These are phyloP conservation scores for Ophiorrhiza pumila DNA, from an alignment of 257 asterid species.

Conservation along the genomic window DNA sequence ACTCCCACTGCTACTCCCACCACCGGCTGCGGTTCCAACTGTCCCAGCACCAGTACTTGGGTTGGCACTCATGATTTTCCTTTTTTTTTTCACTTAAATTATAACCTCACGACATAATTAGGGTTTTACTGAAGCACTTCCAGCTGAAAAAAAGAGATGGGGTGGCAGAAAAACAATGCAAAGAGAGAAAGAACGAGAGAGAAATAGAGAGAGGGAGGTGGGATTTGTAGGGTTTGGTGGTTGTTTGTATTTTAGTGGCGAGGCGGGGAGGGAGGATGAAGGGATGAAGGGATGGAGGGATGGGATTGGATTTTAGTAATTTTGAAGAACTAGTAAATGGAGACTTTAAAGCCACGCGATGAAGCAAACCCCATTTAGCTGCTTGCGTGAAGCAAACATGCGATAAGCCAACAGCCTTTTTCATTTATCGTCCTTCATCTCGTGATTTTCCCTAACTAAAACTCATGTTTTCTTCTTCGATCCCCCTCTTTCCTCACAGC, in stretches of 20 bases:
- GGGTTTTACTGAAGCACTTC: conserved; percentile 23
- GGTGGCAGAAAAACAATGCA: conserved; percentile 3
- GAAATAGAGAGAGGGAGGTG: conserved; percentile 9
- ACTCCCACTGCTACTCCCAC: conserved; percentile 21
- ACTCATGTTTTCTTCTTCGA: conserved; percentile 39
- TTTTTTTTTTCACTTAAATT: background rate
- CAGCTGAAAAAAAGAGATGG: background rate
- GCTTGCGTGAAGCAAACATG: conserved; percentile 99
- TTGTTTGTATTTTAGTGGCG: conserved; percentile 38
- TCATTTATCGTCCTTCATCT: conserved; percentile 47
- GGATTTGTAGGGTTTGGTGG: conserved; percentile 65
- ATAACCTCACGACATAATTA: conserved; percentile 11
- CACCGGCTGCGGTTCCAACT: background rate
- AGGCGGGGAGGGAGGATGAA: background rate
- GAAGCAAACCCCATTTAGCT: conserved; percentile 84
- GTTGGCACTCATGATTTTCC: conserved; percentile 41
- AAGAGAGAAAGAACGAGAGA: background rate
- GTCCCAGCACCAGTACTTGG: conserved; percentile 29
- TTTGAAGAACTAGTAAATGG: conserved; percentile 30
- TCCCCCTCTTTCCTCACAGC: no score
- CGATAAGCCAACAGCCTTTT: conserved; percentile 75
- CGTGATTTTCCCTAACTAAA: conserved; percentile 64
- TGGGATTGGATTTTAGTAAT: background rate
- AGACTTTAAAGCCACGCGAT: conserved; percentile 97
- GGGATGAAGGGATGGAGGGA: background rate